Base-by-base conservation (phyloP, 2,329 filamentous ascomycete species). In the Orbilia blumenaviensis region DNA sequence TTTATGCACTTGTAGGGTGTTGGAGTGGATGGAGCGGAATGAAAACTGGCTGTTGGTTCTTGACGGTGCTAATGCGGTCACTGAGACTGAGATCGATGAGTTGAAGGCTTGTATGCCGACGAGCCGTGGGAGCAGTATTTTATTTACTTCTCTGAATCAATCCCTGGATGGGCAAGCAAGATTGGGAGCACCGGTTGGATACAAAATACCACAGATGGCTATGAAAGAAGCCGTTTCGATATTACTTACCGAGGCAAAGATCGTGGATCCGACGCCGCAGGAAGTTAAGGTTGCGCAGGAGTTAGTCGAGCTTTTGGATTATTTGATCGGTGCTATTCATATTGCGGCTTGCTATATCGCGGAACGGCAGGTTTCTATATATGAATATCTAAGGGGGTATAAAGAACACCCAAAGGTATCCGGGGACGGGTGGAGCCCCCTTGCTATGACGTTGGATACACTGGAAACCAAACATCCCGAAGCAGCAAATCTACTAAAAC, bases 21-120 rank as follows among this genome's bases (percentile, higher is more conserved):
- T 86, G 16, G 83, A 84, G 21, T 91, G 90, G 89, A 85, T 92
- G 46, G 87, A 88, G 77, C 82, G 82, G 18, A 86, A 86, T 18
- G 84, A 88, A n/a, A 85, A 88, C 6, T 92, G 90, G 90, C 83
- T 92, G 1, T 81, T 92, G 27, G 85, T 92, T 0, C 86, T 92
- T 41, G 90, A 92, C 78, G 90, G 89, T 0, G 85, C 91, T 25
- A 87, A 86, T 41, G 90, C 91, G 73, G 87, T 88, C 56, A 84
- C 85, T 5, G 85, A 88, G 2, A 85, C 85, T 1, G 85, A 85
- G 18, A 82, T 86, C 25, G 84, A 84, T 60, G 81, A 83, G 6
- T 83, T 91, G 23, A 83, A 85, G 54, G 83, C 86, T 38, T 90
- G 89, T 77, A 87, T 92, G n/a, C 90, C 90, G 0, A 89, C 89